Evolutionary conservation across 2,329 filamentous ascomycete species (phyloP).

Genomic region (Aaosphaeria arxii): DNA sequence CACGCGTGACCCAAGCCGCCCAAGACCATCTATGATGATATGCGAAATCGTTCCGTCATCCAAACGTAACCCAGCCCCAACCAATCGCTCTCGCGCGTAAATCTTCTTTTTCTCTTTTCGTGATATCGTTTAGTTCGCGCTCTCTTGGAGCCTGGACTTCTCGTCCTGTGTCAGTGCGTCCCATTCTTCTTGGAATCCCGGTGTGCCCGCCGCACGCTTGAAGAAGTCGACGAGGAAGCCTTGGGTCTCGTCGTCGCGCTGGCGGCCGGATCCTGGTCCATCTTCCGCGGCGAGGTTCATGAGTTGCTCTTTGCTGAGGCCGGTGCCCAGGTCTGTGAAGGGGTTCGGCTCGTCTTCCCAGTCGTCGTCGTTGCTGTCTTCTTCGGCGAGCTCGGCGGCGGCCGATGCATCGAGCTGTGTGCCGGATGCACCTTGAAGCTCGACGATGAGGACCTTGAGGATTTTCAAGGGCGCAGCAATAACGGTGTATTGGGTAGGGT

Average conservation of each 20-base stretch:
- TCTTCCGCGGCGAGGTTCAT: slow-evolving; percentile 69
- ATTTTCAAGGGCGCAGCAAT: slow-evolving; percentile 91
- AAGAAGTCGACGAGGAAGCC: slow-evolving; percentile 83
- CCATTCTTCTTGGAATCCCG: slow-evolving; percentile 56
- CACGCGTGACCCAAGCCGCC: too few relatives aligned
- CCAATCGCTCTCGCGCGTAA: too few relatives aligned
- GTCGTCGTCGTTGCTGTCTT: slow-evolving; percentile 59
- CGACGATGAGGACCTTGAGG: slow-evolving; percentile 90
- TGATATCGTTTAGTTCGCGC: background rate
- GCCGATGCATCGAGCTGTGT: slow-evolving; percentile 51
- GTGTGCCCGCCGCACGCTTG: slow-evolving; percentile 51
- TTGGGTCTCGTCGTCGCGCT: slow-evolving; percentile 87
- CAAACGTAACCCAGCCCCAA: too few relatives aligned
- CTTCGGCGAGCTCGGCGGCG: slow-evolving; percentile 61
- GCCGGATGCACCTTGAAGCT: slow-evolving; percentile 79
- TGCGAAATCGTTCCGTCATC: too few relatives aligned
- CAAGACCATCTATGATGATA: too few relatives aligned
- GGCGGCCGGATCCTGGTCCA: slow-evolving; percentile 50
- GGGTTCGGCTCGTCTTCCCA: slow-evolving; percentile 85
- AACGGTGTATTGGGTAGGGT: slow-evolving; percentile 85
- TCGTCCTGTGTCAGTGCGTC: slow-evolving; percentile 53
- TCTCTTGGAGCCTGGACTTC: slow-evolving; percentile 27
- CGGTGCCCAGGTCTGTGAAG: slow-evolving; percentile 66
- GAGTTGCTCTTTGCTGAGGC: slow-evolving; percentile 59
- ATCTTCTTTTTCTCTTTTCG: too few relatives aligned